phyloP scores from a whole-genome alignment of 495 filamentous ascomycete species.

The Lasiosphaeria ovina region DNA sequence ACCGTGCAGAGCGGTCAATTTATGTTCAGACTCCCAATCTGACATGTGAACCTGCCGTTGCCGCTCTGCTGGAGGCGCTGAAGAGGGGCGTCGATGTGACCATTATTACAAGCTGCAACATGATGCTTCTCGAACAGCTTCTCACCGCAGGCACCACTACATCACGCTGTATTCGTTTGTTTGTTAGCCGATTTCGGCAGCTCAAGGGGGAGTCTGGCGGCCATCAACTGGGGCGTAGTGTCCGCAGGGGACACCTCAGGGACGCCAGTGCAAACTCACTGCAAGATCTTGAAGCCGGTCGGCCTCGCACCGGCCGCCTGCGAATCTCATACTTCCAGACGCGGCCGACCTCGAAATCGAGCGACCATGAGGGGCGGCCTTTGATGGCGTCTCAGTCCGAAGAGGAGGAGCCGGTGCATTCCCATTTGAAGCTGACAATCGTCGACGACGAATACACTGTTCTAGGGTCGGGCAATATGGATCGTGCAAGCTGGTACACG shows the following conservation, averaged over 20 bases:
- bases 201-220: constrained; percentile 17
- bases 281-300: constrained; percentile 33
- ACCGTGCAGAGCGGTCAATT: constrained; percentile 50
- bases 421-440: constrained; percentile 68
- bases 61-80: constrained; percentile 52
- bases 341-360: neutral
- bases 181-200: constrained; percentile 47
- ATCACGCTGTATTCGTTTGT: constrained; percentile 50
- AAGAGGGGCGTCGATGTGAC: constrained; percentile 60
- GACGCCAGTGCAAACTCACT: neutral
- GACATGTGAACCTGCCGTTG: constrained; percentile 57
- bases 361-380: constrained; percentile 7
- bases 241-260: neutral
- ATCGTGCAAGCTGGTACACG: constrained; percentile 73
- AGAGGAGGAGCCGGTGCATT: constrained; percentile 57
- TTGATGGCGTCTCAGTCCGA: constrained; percentile 1
- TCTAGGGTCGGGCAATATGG: constrained; percentile 73
- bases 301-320: constrained; percentile 35
- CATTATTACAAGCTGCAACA: constrained; percentile 60
- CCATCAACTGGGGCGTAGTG: neutral
- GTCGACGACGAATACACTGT: constrained; percentile 60
- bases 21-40: constrained; percentile 72
- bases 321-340: constrained; percentile 51
- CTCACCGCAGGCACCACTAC: constrained; percentile 68
- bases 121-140: constrained; percentile 75